A percentile compares a stretch with the other conserved stretches of the same genome.
Evolutionary conservation across 208 protist genomes (phyloP).

Genomic region (Tetramitus jugosus): DNA sequence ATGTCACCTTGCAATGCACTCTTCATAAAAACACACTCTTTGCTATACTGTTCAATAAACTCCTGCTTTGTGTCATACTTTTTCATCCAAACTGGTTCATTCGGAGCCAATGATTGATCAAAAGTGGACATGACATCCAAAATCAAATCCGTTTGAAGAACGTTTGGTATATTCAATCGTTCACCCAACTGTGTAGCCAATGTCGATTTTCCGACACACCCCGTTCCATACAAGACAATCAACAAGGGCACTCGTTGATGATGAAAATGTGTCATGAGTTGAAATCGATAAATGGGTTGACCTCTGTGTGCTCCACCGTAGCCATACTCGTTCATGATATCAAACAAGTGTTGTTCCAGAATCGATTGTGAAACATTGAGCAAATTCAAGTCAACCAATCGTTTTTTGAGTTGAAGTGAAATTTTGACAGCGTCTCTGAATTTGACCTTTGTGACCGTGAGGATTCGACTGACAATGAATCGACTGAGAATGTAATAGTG

Average conservation of each 20-base stretch:
- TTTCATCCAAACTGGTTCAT: background rate
- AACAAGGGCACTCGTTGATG: constrained; percentile 15
- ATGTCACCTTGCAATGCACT: constrained; percentile 1
- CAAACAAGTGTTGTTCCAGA: constrained; percentile 24
- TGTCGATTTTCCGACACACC: constrained; percentile 19
- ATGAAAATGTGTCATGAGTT: constrained; percentile 14
- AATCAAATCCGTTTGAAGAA: constrained; percentile 23
- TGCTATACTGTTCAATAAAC: background rate
- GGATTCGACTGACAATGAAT: constrained; percentile 18
- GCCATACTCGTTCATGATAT: constrained; percentile 1
- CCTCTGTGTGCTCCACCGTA: constrained; percentile 12
- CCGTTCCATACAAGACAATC: constrained; percentile 20
- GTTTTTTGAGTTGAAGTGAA: constrained; percentile 15
- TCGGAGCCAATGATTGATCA: background rate
- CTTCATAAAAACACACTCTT: background rate
- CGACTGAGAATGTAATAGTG: constrained; percentile 23
- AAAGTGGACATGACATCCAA: background rate
- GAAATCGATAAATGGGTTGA: background rate
- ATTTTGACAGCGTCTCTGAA: constrained; percentile 4
- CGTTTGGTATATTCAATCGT: constrained; percentile 19
- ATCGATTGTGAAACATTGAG: constrained; percentile 7
- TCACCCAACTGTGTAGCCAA: constrained; percentile 17
- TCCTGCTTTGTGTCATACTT: background rate
- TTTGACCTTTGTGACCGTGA: constrained; percentile 2
- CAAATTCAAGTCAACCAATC: constrained; percentile 7